A percentile compares a stretch with the other conserved stretches of the same genome.
Evolutionary conservation across 208 protist species (phyloP).

Genomic region (Crithidia brevicula): DNA sequence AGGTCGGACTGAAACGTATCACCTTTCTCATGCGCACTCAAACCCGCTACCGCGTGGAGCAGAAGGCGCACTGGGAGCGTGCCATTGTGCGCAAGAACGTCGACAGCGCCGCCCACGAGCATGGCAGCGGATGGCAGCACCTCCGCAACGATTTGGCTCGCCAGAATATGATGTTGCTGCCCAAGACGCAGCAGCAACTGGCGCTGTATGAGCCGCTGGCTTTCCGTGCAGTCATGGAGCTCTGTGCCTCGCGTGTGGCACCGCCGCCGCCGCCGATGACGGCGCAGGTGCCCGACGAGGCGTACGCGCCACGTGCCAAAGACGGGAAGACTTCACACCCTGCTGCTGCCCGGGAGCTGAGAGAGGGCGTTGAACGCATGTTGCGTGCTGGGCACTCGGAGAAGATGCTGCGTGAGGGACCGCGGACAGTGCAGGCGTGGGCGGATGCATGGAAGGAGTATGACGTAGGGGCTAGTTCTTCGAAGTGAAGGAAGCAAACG

Average conservation of each 20-base stretch:
- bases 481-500: slow-evolving; percentile 3
- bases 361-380: slow-evolving; percentile 70
- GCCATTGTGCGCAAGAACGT: slow-evolving; percentile 88
- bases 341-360: slow-evolving; percentile 60
- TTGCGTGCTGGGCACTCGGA: slow-evolving; percentile 42
- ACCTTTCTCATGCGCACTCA: slow-evolving; percentile 91
- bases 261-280: slow-evolving; percentile 73
- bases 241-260: slow-evolving; percentile 82
- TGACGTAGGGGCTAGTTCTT: slow-evolving; percentile 31
- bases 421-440: slow-evolving; percentile 58
- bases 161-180: slow-evolving; percentile 83
- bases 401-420: slow-evolving; percentile 37
- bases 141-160: slow-evolving; percentile 83
- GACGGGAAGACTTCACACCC: slow-evolving; percentile 44
- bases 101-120: slow-evolving; percentile 85
- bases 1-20: slow-evolving; percentile 82
- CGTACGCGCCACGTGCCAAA: slow-evolving; percentile 46
- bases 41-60: slow-evolving; percentile 88
- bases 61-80: slow-evolving; percentile 79
- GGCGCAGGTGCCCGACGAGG: slow-evolving; percentile 64
- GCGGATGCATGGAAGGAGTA: slow-evolving; percentile 86
- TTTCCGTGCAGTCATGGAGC: slow-evolving; percentile 85
- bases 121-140: slow-evolving; percentile 76
- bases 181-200: slow-evolving; percentile 71
- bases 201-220: slow-evolving; percentile 92